Evolutionary conservation across 148 eudicot species (phyloP).

Genomic region (Arbutus unedo): DNA sequence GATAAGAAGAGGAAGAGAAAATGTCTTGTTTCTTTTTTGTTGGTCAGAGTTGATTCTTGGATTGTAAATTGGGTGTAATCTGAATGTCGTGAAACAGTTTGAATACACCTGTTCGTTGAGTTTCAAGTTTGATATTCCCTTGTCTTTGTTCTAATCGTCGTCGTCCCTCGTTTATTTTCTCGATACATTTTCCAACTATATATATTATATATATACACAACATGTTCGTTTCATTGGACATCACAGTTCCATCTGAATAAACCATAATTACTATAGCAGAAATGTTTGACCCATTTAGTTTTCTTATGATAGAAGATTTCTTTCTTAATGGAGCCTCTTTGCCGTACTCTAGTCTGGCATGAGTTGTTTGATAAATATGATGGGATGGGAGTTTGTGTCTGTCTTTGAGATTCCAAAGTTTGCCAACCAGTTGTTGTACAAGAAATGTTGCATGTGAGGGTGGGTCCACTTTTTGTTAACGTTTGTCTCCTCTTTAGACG

Average conservation of each 20-base stretch:
- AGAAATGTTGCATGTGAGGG: background rate
- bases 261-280: too few species aligned
- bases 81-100: background rate
- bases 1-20: background rate
- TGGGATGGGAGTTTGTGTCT: background rate
- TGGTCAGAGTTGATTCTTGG: slow-evolving; percentile 2
- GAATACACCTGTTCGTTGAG: background rate
- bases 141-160: background rate
- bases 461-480: background rate
- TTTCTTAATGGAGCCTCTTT: too few species aligned
- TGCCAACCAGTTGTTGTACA: slow-evolving; percentile 6
- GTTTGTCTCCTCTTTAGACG: background rate
- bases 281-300: too few species aligned
- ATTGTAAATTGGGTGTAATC: background rate
- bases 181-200: too few species aligned
- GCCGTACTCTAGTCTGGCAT: background rate
- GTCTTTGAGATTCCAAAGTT: slow-evolving; percentile 5
- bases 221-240: too few species aligned
- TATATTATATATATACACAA: too few species aligned
- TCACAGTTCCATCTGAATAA: too few species aligned
- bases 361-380: slow-evolving; percentile 13
- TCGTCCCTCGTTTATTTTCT: too few species aligned
- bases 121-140: background rate
- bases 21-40: background rate
- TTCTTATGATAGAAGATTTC: too few species aligned